Evolutionary conservation across 2,329 filamentous ascomycete genomes (phyloP).

Genomic region (Verticillium albo-atrum): DNA sequence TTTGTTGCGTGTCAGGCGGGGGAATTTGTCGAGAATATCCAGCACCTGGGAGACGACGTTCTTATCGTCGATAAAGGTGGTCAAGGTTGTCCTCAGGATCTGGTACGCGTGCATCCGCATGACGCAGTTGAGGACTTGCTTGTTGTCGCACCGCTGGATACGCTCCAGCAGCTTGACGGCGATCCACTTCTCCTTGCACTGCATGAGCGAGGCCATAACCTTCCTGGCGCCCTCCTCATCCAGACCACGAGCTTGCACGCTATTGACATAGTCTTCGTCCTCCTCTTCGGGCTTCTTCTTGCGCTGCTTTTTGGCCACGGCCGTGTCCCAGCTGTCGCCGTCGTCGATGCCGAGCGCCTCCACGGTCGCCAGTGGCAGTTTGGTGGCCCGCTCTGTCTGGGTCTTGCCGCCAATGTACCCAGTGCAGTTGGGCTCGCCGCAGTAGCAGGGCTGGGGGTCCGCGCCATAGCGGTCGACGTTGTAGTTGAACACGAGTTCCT

Average conservation of each 20-base stretch:
- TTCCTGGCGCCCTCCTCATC: slow-evolving; percentile 83
- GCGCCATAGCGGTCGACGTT: slow-evolving; percentile 98
- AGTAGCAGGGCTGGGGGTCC: slow-evolving; percentile 95
- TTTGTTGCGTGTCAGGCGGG: slow-evolving; percentile 91
- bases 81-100: slow-evolving; percentile 83
- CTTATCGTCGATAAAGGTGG: slow-evolving; percentile 80
- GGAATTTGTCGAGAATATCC: slow-evolving; percentile 83
- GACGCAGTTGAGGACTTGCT: slow-evolving; percentile 80
- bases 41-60: slow-evolving; percentile 88
- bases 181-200: slow-evolving; percentile 99
- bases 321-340: slow-evolving; percentile 85
- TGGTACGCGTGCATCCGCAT: slow-evolving; percentile 97
- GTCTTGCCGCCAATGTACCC: slow-evolving; percentile 98
- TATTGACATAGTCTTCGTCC: slow-evolving; percentile 93
- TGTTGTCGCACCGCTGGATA: slow-evolving; percentile 81
- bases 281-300: slow-evolving; percentile 91
- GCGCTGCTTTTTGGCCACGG: slow-evolving; percentile 81
- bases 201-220: slow-evolving; percentile 94
- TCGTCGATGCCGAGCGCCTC: slow-evolving; percentile 96
- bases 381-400: slow-evolving; percentile 91
- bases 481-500: slow-evolving; percentile 98
- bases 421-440: slow-evolving; percentile 88
- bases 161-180: slow-evolving; percentile 89
- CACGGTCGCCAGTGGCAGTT: slow-evolving; percentile 82
- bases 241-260: slow-evolving; percentile 72